Base-by-base conservation (phyloP, 2,329 filamentous ascomycete species). In the Sporothrix humicola region DNA sequence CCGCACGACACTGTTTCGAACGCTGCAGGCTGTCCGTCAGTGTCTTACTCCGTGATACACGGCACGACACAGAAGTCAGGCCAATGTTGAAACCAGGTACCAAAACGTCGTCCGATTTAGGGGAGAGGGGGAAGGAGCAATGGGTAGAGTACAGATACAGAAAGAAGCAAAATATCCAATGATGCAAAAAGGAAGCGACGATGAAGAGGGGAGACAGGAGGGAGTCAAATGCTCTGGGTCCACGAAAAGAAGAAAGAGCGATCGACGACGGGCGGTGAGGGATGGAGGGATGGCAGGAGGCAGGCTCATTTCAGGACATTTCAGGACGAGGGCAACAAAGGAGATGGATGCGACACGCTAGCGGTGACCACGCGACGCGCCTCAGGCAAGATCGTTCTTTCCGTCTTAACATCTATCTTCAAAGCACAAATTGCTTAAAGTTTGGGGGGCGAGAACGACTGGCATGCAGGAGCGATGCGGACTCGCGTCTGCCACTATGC, bases 211-310 rank as follows among this genome's bases (percentile, higher is more conserved):
- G 9, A 6, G 46, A 17, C 26, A 26, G 20, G 26, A 44, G 52
- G 37, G 31, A 37, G 31, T 37, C 52, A 44, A 46, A 10, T 44
- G 52, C 2, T 46, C 44, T 59, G n/a, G 37, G 48, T 20, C 59
- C 17, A n/a, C n/a, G 37, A 65, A 46, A 23, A 7, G 59, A 48
- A 69, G 66, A 69, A 69, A 56, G 66, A 56, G 17, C 66, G 50
- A 69, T 56, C 17, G 68, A 44, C 31, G 68, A 58, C 42, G 66
- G 26, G 66, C 66, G 66, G 66, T 69, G 66, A 69, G 48, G 26
- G 48, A 69, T 20, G 2, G 48, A 69, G 26, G 48, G 48, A 56
- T 31, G 26, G 66, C 20, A 26, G 23, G 23, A 48, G 37, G 6
- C 31, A 37, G 31, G 31, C 31, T 37, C 31, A 37, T 37, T 37